Percentiles rank a stretch among this genome's conserved stretches.
These are phyloP conservation scores for Ogataea parapolymorpha DNA, from an alignment of 805 yeast species.

Conservation along the genomic window DNA sequence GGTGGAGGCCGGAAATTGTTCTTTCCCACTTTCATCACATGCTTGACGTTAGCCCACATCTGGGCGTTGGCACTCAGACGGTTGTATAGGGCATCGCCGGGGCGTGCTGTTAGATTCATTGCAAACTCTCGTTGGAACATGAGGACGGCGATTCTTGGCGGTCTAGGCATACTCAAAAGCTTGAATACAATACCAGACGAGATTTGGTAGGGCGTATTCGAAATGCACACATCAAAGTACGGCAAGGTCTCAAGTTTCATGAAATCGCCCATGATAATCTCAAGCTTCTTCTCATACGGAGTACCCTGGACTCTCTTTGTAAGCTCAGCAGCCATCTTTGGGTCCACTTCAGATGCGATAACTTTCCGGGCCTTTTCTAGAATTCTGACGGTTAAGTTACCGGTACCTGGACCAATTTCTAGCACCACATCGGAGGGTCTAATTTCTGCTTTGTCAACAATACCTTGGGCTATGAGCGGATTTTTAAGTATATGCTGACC, in stretches of 20 bases:
- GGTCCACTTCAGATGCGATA: slow-evolving; percentile 97
- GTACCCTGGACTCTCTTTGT: slow-evolving; percentile 97
- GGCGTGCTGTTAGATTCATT: slow-evolving; percentile 85
- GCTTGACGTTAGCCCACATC: slow-evolving; percentile 99
- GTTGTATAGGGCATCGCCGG: slow-evolving; percentile 93
- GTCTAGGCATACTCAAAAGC: slow-evolving; percentile 82
- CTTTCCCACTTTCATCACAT: slow-evolving; percentile 96
- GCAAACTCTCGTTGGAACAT: slow-evolving; percentile 99
- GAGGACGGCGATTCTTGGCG: slow-evolving; percentile 90
- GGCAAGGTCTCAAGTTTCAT: slow-evolving; percentile 89
- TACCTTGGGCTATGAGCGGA: slow-evolving; percentile 96
- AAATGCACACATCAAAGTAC: slow-evolving; percentile 91
- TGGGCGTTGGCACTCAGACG: slow-evolving; percentile 95
- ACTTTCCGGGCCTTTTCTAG: slow-evolving; percentile 90
- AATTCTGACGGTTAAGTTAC: slow-evolving; percentile 91
- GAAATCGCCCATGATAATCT: slow-evolving; percentile 90
- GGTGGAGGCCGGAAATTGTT: slow-evolving; percentile 98
- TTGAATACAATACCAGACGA: slow-evolving; percentile 96
- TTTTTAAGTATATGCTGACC: slow-evolving; percentile 97
- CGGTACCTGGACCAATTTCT: slow-evolving; percentile 99
- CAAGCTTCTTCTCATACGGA: slow-evolving; percentile 88
- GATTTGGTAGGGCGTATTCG: slow-evolving; percentile 96
- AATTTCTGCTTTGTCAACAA: slow-evolving; percentile 92
- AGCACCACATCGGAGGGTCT: slow-evolving; percentile 89
- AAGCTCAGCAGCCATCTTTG: slow-evolving; percentile 99